Evolutionary conservation across 495 filamentous ascomycete genomes (phyloP), one percentile per base, ranked within the genome.

Genomic region (Xylaria scruposa): DNA sequence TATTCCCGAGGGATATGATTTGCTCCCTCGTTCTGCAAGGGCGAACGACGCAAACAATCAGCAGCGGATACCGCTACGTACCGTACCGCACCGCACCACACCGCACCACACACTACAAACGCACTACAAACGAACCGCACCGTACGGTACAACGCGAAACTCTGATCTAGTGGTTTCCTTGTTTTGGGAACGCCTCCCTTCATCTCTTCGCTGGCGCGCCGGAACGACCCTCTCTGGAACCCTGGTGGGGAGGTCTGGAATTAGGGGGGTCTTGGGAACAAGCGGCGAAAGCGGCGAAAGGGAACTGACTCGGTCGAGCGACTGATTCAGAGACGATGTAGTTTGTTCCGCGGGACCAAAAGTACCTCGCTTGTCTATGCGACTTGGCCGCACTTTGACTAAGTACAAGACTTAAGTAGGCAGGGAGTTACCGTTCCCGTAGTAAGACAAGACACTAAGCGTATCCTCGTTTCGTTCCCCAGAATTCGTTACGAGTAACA

Each of bases 21-120:
- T 59, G 38, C 29, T 24, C 26, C 49, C 17, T 38, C 46, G 26
- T 6, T 19, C 2, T 38, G 26, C 10, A 54, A 17, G 64, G 49
- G 13, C 13, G 49, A 21, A 53, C 21, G 24, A 42, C 38, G 49
- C 9, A 12, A 26, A 29, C 13, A 51, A 51, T 6, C 24, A 12
- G 8, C 26, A 63, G 72, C 74, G 77, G 77, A 73, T 77, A 66
- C 72, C 77, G 77, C 77, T 70, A 79, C 77, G 77, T 73, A 78
- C 77, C 77, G 76, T 75, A 76, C 76, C 76, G 77, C 44, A 36
- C 72, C 74, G 75, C 56, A 21, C 31, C 59, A 36, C 47, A 36
- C 47, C 36, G 36, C 36, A 38, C 36, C n/a, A n/a, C n/a, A n/a
- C 36, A 38, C 36, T 38, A 38, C 36, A 38, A 38, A 38, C 36